Percentiles rank a stretch among this genome's conserved stretches.
phyloP scores from a whole-genome alignment of 176 grass and related monocot species.

The Zoysia pacifica region DNA sequence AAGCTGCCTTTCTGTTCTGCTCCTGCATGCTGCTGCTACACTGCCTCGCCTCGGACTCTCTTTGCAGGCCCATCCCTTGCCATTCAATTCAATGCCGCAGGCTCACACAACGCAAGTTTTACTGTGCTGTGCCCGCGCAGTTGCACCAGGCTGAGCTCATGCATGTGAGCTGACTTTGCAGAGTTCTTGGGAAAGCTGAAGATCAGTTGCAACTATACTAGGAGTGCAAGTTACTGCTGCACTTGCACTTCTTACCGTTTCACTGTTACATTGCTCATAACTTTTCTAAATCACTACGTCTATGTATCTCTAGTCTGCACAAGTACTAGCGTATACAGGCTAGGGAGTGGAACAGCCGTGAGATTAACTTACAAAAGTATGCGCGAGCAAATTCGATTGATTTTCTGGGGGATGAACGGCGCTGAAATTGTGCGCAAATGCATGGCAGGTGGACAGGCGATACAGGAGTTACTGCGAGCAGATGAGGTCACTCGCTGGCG shows the following conservation, averaged over 20 bases:
- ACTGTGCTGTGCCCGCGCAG: conserved; percentile 8
- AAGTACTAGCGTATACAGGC: no score
- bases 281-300: not conserved
- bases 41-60: conserved; percentile 19
- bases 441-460: conserved; percentile 69
- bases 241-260: conserved; percentile 40
- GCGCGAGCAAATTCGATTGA: no score
- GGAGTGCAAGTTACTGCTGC: not conserved
- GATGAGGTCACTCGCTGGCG: conserved; percentile 53
- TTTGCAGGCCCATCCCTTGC: conserved; percentile 51
- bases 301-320: not conserved
- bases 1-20: conserved; percentile 48
- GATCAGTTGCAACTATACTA: not conserved
- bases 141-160: not conserved
- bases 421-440: not conserved
- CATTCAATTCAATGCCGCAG: conserved; percentile 43
- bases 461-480: conserved; percentile 90
- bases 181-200: conserved; percentile 23
- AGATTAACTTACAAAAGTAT: not conserved
- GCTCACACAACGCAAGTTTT: not conserved
- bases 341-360: not conserved
- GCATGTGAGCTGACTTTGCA: conserved; percentile 34
- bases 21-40: conserved; percentile 33
- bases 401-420: no score
- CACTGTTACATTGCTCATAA: conserved; percentile 43